Base-by-base conservation (phyloP, 2,329 filamentous ascomycete genomes). In the Elsinoe perseae region DNA sequence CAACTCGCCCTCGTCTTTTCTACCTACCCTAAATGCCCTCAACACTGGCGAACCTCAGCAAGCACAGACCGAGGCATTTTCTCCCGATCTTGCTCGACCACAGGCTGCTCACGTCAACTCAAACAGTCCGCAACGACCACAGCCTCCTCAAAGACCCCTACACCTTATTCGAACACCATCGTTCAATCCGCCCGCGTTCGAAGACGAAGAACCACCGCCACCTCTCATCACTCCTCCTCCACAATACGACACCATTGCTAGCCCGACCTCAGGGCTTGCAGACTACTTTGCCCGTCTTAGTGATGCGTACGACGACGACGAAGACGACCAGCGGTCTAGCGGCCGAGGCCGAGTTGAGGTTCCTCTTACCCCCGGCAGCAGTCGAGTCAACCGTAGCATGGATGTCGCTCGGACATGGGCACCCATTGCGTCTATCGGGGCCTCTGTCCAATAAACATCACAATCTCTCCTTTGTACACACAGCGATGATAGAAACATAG, bases 211-310 rank as follows among this genome's bases (percentile, higher is more conserved):
- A 4, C 84, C 87, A 0, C 87, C 88, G 3, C 86, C 86, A 52
- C 83, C 85, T 0, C 69, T 87, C 14, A 76, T 87, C 61, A 95
- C 89, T 0, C 90, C 90, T 1, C 91, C 91, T 6, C 91, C 91
- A 0, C 83, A 86, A 57, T 95, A 96, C 68, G 87, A 92, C 58
- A 77, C 79, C 2, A 87, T 95, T 34, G 82, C 93, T 1, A 87
- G 85, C 14, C 89, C 68, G 70, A 90, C 73, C 71, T 84, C 69
- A 10, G 81, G 81, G 0, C 70, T 95, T 46, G 87, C 89, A 1
- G 91, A 95, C 65, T 96, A 96, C 69, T 96, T 96, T 68, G 77
- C 85, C 0, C 82, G 91, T 1, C 73, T 95, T 36, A 87, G 87
- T 0, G 80, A 89, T 61, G 70, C 74, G 3, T 77, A 78, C 59